Conservation (phyloP, 768 basidiomycete species). For the Rossbeevera mucosa region DNA sequence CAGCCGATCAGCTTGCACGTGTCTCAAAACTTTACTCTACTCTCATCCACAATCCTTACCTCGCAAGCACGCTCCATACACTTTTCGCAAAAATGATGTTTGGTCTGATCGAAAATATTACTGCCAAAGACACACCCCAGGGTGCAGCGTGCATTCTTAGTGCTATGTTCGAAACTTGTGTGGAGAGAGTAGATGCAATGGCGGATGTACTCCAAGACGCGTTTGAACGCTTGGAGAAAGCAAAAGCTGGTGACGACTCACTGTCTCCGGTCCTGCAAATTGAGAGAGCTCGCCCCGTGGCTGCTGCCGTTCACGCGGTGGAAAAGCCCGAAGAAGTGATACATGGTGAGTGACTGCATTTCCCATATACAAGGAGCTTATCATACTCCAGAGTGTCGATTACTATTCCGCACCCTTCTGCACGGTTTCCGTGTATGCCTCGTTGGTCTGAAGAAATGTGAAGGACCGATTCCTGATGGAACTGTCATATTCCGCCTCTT, state of each 20-base stretch:
- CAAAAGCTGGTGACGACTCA: slow-evolving; percentile 36
- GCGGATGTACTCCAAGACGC: slow-evolving; percentile 51
- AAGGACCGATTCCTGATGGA: slow-evolving; percentile 77
- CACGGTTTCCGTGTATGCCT: slow-evolving; percentile 85
- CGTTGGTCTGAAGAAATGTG: slow-evolving; percentile 70
- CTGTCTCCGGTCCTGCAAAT: slow-evolving; percentile 59
- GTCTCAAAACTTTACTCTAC: slow-evolving; percentile 83
- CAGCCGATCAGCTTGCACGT: slow-evolving; percentile 65
- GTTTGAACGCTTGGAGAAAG: slow-evolving; percentile 45
- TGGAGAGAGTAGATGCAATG: slow-evolving; percentile 82
- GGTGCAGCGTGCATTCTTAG: slow-evolving; percentile 67
- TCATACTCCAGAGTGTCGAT: slow-evolving; percentile 62
- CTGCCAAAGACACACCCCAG: slow-evolving; percentile 65
- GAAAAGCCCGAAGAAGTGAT: slow-evolving; percentile 83
- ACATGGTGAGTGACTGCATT: slow-evolving; percentile 49
- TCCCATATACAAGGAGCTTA: slow-evolving; percentile 4
- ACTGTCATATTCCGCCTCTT: slow-evolving; percentile 86
- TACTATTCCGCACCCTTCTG: slow-evolving; percentile 82
- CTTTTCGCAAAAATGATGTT: slow-evolving; percentile 92
- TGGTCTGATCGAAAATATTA: slow-evolving; percentile 78
- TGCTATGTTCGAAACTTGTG: slow-evolving; percentile 74
- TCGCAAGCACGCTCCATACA: slow-evolving; percentile 77
- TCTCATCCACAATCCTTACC: slow-evolving; percentile 83
- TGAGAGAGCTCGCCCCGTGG: slow-evolving; percentile 82
- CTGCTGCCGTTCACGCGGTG: slow-evolving; percentile 67